These are phyloP conservation scores for Leccinum obscurum DNA, from an alignment of 768 basidiomycete species.

Conservation along the genomic window DNA sequence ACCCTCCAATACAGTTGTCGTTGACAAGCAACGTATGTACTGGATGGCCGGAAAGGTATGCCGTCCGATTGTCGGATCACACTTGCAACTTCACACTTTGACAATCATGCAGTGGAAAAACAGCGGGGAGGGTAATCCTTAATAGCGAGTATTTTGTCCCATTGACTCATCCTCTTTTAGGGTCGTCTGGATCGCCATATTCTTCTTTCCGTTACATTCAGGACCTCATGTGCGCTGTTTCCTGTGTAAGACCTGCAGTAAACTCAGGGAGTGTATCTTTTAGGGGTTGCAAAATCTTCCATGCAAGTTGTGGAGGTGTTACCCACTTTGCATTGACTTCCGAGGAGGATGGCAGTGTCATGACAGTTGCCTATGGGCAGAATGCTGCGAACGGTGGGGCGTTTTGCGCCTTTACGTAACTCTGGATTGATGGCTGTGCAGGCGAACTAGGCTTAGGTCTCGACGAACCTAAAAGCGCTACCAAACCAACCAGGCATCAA, in stretches of 20 bases:
- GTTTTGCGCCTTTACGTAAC: background rate
- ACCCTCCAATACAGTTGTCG: slow-evolving; percentile 78
- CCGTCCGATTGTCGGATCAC: slow-evolving; percentile 1
- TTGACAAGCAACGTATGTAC: slow-evolving; percentile 85
- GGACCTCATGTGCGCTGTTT: slow-evolving; percentile 68
- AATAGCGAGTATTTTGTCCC: background rate
- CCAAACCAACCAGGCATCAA: slow-evolving; percentile 72
- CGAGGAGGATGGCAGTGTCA: slow-evolving; percentile 71
- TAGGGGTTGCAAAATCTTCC: slow-evolving; percentile 77
- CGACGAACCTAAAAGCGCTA: slow-evolving; percentile 83
- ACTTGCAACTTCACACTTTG: slow-evolving; percentile 2
- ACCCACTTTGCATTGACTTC: slow-evolving; percentile 81
- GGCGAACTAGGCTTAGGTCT: slow-evolving; percentile 82
- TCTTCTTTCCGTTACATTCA: slow-evolving; percentile 85
- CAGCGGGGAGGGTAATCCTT: slow-evolving; percentile 76
- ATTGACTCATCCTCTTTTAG: slow-evolving; percentile 39
- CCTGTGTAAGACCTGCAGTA: background rate
- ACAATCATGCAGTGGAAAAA: slow-evolving; percentile 76
- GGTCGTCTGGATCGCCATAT: slow-evolving; percentile 87
- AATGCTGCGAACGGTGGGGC: slow-evolving; percentile 76
- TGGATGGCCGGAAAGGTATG: slow-evolving; percentile 81
- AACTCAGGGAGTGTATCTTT: slow-evolving; percentile 3
- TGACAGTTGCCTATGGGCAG: slow-evolving; percentile 87
- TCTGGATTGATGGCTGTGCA: slow-evolving; percentile 21
- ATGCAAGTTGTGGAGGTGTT: slow-evolving; percentile 78